A percentile compares a stretch with the other conserved stretches of the same genome.
phyloP scores from a whole-genome alignment of 2,329 filamentous ascomycete species.

The Trichoderma harzianum region DNA sequence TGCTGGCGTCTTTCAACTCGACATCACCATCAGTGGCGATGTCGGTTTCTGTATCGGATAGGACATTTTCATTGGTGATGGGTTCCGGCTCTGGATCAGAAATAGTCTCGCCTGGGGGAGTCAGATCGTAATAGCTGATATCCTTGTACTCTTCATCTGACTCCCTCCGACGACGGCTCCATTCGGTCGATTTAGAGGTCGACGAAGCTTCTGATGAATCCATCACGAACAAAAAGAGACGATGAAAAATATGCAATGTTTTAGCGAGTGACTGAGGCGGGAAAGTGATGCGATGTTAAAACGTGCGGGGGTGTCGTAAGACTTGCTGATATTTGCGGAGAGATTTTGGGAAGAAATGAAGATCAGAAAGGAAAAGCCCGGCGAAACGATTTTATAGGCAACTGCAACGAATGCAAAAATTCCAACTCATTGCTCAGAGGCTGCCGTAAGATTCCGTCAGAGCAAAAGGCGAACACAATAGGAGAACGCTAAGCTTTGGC shows the following conservation, averaged over 20 bases:
- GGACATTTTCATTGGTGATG: neutral
- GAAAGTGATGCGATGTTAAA: neutral
- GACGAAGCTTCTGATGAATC: neutral
- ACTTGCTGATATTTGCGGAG: neutral
- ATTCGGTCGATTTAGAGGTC: neutral
- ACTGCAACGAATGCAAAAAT: neutral
- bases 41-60: neutral
- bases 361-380: neutral
- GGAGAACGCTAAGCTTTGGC: neutral
- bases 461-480: neutral
- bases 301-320: neutral
- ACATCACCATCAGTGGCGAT: neutral
- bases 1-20: neutral
- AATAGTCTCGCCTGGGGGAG: neutral
- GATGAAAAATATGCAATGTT: too few relatives aligned
- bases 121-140: neutral
- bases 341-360: neutral
- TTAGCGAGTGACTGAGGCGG: neutral
- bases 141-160: neutral
- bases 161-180: neutral
- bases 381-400: neutral
- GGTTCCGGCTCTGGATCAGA: neutral
- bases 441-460: neutral
- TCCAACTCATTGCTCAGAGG: neutral
- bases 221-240: neutral